Evolutionary conservation across 2,329 filamentous ascomycete genomes (phyloP).

Genomic region (Exophiala alcalophila): DNA sequence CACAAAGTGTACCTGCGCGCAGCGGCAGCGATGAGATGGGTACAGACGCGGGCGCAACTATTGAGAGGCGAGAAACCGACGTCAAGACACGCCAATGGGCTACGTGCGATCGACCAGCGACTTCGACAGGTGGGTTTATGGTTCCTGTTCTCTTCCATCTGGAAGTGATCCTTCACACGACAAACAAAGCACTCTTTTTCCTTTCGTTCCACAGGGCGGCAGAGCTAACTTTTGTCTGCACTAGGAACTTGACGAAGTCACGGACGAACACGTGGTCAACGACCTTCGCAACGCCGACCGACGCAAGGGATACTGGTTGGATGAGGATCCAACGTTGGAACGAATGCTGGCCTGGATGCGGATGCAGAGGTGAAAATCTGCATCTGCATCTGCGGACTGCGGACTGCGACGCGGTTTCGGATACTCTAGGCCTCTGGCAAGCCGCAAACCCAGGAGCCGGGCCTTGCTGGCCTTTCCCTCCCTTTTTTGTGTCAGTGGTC

Average conservation of each 20-base stretch:
- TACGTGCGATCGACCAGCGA: constrained; percentile 49
- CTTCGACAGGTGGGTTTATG: constrained; percentile 47
- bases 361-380: constrained; percentile 37
- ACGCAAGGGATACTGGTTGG: constrained; percentile 59
- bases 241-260: constrained; percentile 57
- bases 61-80: constrained; percentile 51
- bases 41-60: constrained; percentile 51
- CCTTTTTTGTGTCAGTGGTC: no score
- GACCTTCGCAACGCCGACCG: constrained; percentile 55
- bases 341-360: constrained; percentile 49
- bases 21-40: constrained; percentile 58
- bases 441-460: no score
- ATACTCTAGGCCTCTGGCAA: no score
- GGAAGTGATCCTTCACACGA: neutral
- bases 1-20: constrained; percentile 60
- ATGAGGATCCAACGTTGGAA: constrained; percentile 57
- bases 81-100: constrained; percentile 45
- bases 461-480: no score
- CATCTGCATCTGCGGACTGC: no score
- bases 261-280: constrained; percentile 55
- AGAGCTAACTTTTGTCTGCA: neutral
- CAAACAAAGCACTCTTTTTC: no score
- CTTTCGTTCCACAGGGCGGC: no score
- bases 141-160: neutral
- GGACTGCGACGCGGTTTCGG: no score